Conservation (phyloP, 768 basidiomycete species). For the Boletellus emodensis region DNA sequence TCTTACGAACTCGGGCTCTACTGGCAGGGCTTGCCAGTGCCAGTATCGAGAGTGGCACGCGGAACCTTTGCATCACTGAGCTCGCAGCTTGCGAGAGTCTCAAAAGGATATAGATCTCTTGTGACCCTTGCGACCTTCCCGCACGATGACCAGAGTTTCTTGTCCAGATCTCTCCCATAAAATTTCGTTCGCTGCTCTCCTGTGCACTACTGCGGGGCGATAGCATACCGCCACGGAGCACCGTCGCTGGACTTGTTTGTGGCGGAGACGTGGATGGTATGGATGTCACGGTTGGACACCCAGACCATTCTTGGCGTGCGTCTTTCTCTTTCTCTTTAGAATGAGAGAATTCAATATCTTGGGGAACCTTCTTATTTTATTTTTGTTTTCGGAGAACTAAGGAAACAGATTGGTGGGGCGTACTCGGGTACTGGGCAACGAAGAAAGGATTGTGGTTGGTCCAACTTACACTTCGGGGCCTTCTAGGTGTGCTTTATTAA, state of each 20-base stretch:
- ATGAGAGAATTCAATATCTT: not conserved
- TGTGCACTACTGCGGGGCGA: not conserved
- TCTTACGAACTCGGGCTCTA: not conserved
- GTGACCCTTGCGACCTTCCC: conserved; percentile 3
- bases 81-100: too few relatives aligned
- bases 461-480: too few relatives aligned
- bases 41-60: too few relatives aligned
- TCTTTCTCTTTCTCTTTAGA: not conserved
- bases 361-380: not conserved
- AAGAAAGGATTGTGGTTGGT: too few relatives aligned
- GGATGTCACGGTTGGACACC: not conserved
- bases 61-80: too few relatives aligned
- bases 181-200: conserved; percentile 2
- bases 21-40: too few relatives aligned
- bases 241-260: conserved; percentile 11
- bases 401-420: too few relatives aligned
- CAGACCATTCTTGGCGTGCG: not conserved
- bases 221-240: not conserved
- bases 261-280: not conserved
- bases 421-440: too few relatives aligned
- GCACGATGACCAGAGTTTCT: conserved; percentile 6
- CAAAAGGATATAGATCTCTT: too few relatives aligned
- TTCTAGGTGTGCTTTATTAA: too few relatives aligned
- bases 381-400: not conserved
- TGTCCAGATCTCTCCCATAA: conserved; percentile 5